phyloP scores from a whole-genome alignment of 2,329 filamentous ascomycete species.

The Alternaria triticina region DNA sequence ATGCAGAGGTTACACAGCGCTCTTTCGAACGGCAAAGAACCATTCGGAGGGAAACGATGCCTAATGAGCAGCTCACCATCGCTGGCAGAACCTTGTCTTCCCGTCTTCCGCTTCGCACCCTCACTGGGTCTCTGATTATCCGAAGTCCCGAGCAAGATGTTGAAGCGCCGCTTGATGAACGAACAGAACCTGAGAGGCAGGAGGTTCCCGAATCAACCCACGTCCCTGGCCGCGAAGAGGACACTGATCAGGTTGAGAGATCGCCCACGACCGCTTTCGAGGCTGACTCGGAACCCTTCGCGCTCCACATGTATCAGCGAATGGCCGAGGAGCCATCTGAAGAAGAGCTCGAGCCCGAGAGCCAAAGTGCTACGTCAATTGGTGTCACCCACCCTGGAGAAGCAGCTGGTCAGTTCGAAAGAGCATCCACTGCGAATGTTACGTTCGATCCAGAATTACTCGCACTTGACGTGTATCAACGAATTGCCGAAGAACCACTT shows the following conservation, averaged over 20 bases:
- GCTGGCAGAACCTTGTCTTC: neutral
- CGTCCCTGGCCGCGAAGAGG: neutral
- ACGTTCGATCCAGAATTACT: neutral
- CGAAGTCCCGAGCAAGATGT: neutral
- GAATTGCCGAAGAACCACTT: neutral
- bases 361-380: neutral
- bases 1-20: neutral
- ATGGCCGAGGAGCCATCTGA: neutral
- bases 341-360: neutral
- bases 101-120: neutral
- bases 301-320: neutral
- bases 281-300: neutral
- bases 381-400: neutral
- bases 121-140: neutral
- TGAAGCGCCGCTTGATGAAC: neutral
- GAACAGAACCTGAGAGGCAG: neutral
- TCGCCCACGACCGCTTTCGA: neutral
- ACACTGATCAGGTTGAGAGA: neutral
- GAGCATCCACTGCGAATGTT: neutral
- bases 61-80: neutral
- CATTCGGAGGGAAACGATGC: neutral
- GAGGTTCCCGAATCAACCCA: neutral
- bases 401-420: neutral
- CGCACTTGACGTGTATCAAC: neutral
- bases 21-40: neutral